Base-by-base conservation (phyloP, 2,329 filamentous ascomycete species). In the Fusarium graminum region DNA sequence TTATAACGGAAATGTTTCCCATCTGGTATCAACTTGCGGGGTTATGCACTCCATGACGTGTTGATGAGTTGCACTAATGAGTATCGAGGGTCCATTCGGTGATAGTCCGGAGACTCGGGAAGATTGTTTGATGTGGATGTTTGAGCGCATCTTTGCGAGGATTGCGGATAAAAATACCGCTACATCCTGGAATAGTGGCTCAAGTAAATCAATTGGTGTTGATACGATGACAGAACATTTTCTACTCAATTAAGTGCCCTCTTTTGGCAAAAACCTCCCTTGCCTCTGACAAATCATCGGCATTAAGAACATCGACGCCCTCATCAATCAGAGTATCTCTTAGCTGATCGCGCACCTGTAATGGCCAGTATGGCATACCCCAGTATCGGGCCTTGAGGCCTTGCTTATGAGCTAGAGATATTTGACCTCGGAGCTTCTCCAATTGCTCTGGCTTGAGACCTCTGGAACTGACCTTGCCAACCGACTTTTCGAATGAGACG, bases 381-480 rank as follows among this genome's bases (percentile, higher is more conserved):
- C 88, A 90, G 69, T 89, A 90, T 53, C 88, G 75, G 6, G 82
- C 82, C 69, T 84, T 83, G 45, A 90, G 75, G 0, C 87, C 87
- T 52, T 81, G 78, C 16, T 59, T 67, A 54, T 87, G 85, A n/a
- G 86, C 87, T 41, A 78, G 76, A 22, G 74, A 64, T 14, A 88
- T 74, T 43, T 87, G 84, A 13, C 70, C 66, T 38, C 79, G 75
- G 38, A 88, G 72, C 40, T 75, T 79, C 22, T 64, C 67, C 28
- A 84, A 67, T 67, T 88, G 85, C 12, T 53, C 58, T 4, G 72
- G 60, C 29, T 79, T 82, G 3, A 91, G 73, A 4, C 76, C 77
- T 6, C 74, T 74, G 29, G 74, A 73, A 81, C 82, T 71, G 74
- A 81, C 79, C 75, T 82, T 43, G 3, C 88, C 90, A 14, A 92